Percentiles rank a stretch among this genome's conserved stretches.
Conservation (phyloP, 1,284 basidiomycete genomes). For the Irpex sp. region DNA sequence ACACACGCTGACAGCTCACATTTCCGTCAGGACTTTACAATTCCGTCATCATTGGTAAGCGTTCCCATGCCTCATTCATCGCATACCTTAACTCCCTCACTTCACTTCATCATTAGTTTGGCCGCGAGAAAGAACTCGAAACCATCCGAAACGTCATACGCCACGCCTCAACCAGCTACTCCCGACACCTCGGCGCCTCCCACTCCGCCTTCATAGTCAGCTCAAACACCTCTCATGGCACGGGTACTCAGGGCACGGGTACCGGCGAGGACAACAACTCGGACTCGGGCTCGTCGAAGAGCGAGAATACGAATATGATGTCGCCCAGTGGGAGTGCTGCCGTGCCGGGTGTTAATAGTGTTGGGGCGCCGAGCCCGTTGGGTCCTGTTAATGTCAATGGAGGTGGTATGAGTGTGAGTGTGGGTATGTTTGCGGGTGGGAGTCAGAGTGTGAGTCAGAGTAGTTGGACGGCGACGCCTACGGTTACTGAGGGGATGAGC, state of each 20-base stretch:
- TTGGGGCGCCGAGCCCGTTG: slow-evolving; percentile 6
- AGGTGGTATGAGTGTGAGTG: not conserved
- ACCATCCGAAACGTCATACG: slow-evolving; percentile 61
- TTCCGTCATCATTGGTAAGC: slow-evolving; percentile 58
- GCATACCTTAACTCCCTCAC: slow-evolving; percentile 3
- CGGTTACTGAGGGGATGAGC: not conserved
- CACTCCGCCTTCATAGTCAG: slow-evolving; percentile 38
- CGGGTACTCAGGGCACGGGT: slow-evolving; percentile 15
- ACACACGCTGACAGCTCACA: not conserved
- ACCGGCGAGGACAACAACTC: slow-evolving; percentile 35
- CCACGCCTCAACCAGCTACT: slow-evolving; percentile 60
- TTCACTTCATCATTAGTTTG: no score
- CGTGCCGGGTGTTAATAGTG: not conserved
- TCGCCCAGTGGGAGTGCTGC: slow-evolving; percentile 10
- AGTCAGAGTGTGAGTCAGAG: not conserved
- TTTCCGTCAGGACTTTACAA: slow-evolving; percentile 53
- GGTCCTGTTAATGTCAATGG: not conserved
- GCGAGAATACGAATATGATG: slow-evolving; percentile 26
- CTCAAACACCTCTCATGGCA: slow-evolving; percentile 33
- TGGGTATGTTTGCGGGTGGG: not conserved
- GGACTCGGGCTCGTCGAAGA: slow-evolving; percentile 43
- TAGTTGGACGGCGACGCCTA: not conserved
- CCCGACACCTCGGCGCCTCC: slow-evolving; percentile 44
- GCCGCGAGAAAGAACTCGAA: slow-evolving; percentile 66
- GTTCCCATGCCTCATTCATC: not conserved